These are phyloP conservation scores for Phaffomyces opuntiae DNA, from an alignment of 805 yeast species.

Conservation along the genomic window DNA sequence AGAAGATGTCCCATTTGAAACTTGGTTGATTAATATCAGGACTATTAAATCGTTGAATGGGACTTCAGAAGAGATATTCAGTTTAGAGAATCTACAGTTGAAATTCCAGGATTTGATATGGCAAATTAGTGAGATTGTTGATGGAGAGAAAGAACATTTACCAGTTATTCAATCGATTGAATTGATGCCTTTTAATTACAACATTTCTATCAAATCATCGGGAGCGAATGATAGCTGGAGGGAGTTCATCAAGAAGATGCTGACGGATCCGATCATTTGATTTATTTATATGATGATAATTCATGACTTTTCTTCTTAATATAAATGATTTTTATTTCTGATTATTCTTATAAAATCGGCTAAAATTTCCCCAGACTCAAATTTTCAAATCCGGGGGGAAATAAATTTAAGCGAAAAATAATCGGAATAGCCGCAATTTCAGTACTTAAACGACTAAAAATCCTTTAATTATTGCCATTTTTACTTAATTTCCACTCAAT, in stretches of 20 bases:
- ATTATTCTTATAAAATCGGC: no score
- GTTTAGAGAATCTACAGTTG: conserved; percentile 12
- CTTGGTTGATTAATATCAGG: conserved; percentile 53
- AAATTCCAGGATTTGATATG: conserved; percentile 36
- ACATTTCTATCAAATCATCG: conserved; percentile 25
- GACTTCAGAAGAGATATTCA: not conserved
- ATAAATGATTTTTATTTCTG: no score
- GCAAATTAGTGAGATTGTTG: conserved; percentile 45
- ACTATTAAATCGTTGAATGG: conserved; percentile 28
- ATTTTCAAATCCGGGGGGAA: no score
- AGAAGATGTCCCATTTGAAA: conserved; percentile 58
- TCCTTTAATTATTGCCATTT: no score
- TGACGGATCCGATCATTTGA: conserved; percentile 17
- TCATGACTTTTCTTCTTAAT: no score
- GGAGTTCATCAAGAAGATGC: conserved; percentile 35
- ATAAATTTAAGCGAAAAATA: no score
- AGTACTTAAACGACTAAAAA: no score
- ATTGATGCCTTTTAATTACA: conserved; percentile 56
- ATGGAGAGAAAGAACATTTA: conserved; percentile 54
- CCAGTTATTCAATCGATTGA: conserved; percentile 70
- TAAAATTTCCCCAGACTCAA: no score
- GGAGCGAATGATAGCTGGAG: conserved; percentile 24
- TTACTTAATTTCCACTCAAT: no score
- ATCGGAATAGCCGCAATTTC: no score
- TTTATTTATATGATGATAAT: no score